These are phyloP conservation scores for Syzygium malaccense DNA, from an alignment of 441 rosid genomes.

Conservation along the genomic window DNA sequence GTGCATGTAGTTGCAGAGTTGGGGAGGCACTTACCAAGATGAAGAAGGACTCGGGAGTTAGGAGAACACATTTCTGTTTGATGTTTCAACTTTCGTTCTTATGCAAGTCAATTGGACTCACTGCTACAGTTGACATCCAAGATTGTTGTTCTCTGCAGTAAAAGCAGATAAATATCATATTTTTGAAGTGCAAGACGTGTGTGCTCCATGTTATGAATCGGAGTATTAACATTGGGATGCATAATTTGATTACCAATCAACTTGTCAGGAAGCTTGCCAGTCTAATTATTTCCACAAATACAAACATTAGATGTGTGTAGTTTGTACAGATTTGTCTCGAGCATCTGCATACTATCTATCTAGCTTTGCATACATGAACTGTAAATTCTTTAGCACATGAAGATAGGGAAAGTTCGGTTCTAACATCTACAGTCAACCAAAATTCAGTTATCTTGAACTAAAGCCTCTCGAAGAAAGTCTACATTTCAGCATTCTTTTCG, in stretches of 20 bases:
- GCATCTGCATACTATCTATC: background rate
- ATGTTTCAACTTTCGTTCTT: background rate
- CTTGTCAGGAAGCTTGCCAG: background rate
- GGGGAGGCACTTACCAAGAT: background rate
- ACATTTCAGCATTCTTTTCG: background rate
- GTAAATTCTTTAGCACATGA: background rate
- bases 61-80: background rate
- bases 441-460: background rate
- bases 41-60: background rate
- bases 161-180: background rate
- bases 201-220: background rate
- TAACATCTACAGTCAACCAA: too few species aligned
- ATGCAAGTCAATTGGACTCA: background rate
- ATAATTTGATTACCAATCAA: too few species aligned
- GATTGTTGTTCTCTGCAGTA: background rate
- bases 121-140: background rate
- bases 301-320: background rate
- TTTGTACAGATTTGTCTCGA: background rate
- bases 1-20: background rate
- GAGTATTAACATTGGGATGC: background rate
- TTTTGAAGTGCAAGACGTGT: background rate
- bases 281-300: background rate
- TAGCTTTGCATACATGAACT: background rate
- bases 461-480: background rate
- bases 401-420: background rate